Base-by-base conservation (phyloP, 2,329 filamentous ascomycete species). In the Lasiodiplodia sp. region DNA sequence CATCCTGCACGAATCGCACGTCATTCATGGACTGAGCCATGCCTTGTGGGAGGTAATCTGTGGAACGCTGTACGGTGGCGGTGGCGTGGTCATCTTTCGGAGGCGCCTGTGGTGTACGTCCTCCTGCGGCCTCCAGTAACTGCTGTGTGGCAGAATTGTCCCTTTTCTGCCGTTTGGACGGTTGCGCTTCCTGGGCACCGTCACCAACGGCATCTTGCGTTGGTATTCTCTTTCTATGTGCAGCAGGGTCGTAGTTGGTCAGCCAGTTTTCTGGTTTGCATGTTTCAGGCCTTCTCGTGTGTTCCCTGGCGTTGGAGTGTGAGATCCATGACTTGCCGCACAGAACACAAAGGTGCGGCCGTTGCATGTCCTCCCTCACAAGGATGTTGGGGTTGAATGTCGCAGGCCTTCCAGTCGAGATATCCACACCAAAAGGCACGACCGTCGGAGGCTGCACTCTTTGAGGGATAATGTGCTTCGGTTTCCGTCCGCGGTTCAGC, bases 271-370 rank as follows among this genome's bases (percentile, higher is more conserved):
- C 28, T 18, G 44, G 44, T 6, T 18, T 52, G 47, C 60, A 64
- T 7, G 8, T 12, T n/a, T 51, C 44, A 11, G 60, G 60, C 18
- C 16, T n/a, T 28, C 25, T 64, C 4, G 44, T 37, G 31, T 64
- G 60, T 31, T 25, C 25, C 47, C 60, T 37, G 4, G 60, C 60
- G 12, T 38, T 52, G 12, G 60, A 52, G 25, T 52, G 44, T 38
- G 60, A 64, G 4, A 8, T 11, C 60, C 60, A 64, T 7, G 44
- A 37, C 31, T 52, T 64, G 28, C 60, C 60, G 28, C 60, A 64
- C 6, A 49, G n/a, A 52, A n/a, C 38, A 18, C 60, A 64, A 7
- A 64, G n/a, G 25, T 64, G 12, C 14, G 60, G 21, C 18, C 47
- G 44, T 47, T 64, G 44, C 60, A 64, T 52, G 2, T 64, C 25